Conservation (phyloP, 2,329 filamentous ascomycete genomes). For the Penicillium fuscoglaucum region DNA sequence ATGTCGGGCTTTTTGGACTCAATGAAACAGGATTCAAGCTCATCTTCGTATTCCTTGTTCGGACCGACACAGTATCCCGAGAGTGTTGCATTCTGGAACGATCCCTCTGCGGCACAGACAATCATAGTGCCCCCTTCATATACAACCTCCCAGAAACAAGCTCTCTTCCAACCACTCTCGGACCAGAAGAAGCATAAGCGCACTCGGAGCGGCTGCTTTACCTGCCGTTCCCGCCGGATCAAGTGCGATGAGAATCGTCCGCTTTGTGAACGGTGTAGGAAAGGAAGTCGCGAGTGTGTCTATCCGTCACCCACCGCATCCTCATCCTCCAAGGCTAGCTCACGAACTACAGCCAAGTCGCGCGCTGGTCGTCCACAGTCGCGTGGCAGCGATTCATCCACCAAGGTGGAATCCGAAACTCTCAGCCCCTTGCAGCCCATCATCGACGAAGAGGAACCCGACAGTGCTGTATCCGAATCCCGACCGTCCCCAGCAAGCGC, state of each 20-base stretch:
- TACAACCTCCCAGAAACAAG: slow-evolving; percentile 26
- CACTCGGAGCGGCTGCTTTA: slow-evolving; percentile 91
- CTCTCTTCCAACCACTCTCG: slow-evolving; percentile 33
- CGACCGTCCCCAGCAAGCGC: slow-evolving; percentile 25
- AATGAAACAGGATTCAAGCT: slow-evolving; percentile 27
- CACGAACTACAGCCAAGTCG: slow-evolving; percentile 45
- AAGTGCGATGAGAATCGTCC: slow-evolving; percentile 93
- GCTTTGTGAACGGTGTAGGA: slow-evolving; percentile 85
- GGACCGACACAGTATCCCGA: slow-evolving; percentile 43
- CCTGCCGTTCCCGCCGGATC: slow-evolving; percentile 83
- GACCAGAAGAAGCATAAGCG: slow-evolving; percentile 90
- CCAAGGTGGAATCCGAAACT: slow-evolving; percentile 48
- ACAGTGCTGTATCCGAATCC: slow-evolving; percentile 25
- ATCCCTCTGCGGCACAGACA: slow-evolving; percentile 27
- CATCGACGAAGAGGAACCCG: slow-evolving; percentile 47
- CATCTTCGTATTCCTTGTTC: slow-evolving; percentile 38
- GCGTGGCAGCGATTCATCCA: slow-evolving; percentile 53
- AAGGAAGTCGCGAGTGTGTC: slow-evolving; percentile 84
- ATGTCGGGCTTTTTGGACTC: slow-evolving; percentile 31
- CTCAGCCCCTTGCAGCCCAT: slow-evolving; percentile 41
- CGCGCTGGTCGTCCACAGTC: slow-evolving; percentile 41
- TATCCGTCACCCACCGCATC: slow-evolving; percentile 68
- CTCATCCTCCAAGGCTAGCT: slow-evolving; percentile 45
- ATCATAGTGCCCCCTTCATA: slow-evolving; percentile 21
- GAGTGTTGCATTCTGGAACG: slow-evolving; percentile 48